Percentiles rank a stretch among this genome's conserved stretches.
Conservation (phyloP, 345 rosid species). For the Acer saccharum region DNA sequence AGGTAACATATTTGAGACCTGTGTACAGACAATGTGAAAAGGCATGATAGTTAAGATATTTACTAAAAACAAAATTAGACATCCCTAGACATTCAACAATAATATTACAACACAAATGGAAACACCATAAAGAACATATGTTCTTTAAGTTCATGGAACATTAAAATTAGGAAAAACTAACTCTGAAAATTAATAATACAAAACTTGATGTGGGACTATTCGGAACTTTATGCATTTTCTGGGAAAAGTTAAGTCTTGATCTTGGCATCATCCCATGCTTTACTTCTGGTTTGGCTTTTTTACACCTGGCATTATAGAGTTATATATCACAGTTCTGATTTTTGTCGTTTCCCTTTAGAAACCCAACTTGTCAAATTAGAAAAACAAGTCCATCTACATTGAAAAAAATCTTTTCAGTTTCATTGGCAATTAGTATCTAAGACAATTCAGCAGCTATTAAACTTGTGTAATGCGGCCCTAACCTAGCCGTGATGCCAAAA, state of each 20-base stretch:
- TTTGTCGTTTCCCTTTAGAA: background rate
- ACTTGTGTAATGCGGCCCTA: background rate
- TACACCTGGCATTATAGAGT: background rate
- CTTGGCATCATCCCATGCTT: background rate
- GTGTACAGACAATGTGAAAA: slow-evolving; percentile 8
- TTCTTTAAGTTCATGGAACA: background rate
- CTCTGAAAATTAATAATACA: background rate
- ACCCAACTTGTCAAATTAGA: background rate
- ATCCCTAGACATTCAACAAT: background rate
- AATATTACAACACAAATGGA: background rate
- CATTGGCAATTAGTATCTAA: background rate
- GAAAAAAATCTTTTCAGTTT: background rate
- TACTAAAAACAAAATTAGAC: background rate
- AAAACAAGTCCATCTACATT: background rate
- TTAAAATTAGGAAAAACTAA: background rate
- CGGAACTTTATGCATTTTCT: background rate
- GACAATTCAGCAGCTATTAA: background rate
- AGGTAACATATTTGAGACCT: slow-evolving; percentile 94
- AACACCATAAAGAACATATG: background rate
- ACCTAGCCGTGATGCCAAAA: background rate
- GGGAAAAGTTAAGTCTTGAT: background rate
- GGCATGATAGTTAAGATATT: background rate
- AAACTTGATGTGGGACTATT: background rate
- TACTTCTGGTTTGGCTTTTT: background rate
- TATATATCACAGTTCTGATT: background rate